A percentile compares a stretch with the other conserved stretches of the same genome.
phyloP scores from a whole-genome alignment of 1,284 basidiomycete species.

The Schizophyllum commune region DNA sequence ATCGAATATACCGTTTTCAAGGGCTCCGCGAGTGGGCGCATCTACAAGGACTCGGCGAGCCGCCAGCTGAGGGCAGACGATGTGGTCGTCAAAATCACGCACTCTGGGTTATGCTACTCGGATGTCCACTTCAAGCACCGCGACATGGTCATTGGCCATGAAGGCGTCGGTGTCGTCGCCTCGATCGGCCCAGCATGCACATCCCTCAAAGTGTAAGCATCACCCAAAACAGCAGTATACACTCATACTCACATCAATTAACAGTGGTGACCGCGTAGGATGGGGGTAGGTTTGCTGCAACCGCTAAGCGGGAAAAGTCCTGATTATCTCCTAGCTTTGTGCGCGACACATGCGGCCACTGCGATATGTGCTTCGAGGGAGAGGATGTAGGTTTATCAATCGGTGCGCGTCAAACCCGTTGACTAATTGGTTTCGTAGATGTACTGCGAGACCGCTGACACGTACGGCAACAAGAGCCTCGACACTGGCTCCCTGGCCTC shows the following conservation, averaged over 20 bases:
- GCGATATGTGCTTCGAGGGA: constrained; percentile 1
- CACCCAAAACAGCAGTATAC: neutral
- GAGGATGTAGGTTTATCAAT: neutral
- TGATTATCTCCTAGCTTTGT: neutral
- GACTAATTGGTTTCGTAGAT: too few species aligned
- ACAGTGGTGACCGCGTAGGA: constrained; percentile 1
- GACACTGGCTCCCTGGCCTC: constrained; percentile 5
- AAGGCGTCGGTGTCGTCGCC: constrained; percentile 9
- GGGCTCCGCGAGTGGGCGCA: constrained; percentile 1
- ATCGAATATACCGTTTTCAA: constrained; percentile 8
- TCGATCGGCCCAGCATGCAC: constrained; percentile 3
- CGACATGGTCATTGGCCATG: constrained; percentile 8
- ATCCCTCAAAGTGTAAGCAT: constrained; percentile 3
- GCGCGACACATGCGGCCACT: constrained; percentile 1
- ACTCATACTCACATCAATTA: neutral
- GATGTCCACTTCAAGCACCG: constrained; percentile 7
- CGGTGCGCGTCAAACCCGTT: neutral
- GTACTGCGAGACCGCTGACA: neutral
- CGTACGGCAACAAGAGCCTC: neutral
- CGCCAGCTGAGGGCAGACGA: neutral
- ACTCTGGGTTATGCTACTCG: constrained; percentile 8
- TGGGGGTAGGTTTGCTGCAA: neutral
- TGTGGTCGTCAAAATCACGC: constrained; percentile 9
- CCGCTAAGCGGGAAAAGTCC: neutral
- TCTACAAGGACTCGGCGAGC: constrained; percentile 1